Evolutionary conservation across 768 basidiomycete genomes (phyloP).

Genomic region (Boletus pseudo-olivaceus): DNA sequence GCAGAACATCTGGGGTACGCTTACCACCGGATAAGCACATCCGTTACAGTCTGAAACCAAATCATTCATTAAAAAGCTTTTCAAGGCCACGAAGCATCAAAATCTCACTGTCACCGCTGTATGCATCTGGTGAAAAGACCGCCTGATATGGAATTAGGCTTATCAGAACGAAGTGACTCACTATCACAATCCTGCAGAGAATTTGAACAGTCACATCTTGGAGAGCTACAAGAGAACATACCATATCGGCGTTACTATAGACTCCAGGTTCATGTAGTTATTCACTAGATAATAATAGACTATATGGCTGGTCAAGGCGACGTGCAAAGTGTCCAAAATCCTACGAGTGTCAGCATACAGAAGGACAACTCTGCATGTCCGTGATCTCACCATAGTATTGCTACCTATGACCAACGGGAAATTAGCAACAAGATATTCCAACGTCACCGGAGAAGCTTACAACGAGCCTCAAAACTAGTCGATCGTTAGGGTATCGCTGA

Average conservation of each 20-base stretch:
- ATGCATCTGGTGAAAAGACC: slow-evolving; percentile 40
- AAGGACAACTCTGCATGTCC: neutral
- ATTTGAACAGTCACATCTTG: neutral
- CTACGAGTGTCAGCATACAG: slow-evolving; percentile 1
- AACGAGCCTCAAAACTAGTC: slow-evolving; percentile 32
- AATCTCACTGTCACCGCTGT: slow-evolving; percentile 49
- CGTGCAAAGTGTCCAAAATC: slow-evolving; percentile 55
- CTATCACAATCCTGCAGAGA: slow-evolving; percentile 46
- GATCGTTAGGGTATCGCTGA: slow-evolving; percentile 35
- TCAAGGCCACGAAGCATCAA: neutral
- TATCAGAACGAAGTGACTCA: slow-evolving; percentile 26
- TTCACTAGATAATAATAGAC: slow-evolving; percentile 56
- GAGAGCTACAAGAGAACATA: neutral
- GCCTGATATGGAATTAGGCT: neutral
- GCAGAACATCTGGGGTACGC: neutral
- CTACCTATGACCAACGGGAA: slow-evolving; percentile 33
- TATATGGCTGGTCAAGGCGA: slow-evolving; percentile 49
- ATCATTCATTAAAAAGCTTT: neutral
- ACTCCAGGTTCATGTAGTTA: slow-evolving; percentile 48
- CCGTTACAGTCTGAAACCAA: slow-evolving; percentile 39
- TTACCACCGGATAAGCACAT: slow-evolving; percentile 47
- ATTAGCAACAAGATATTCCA: slow-evolving; percentile 25
- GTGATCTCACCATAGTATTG: slow-evolving; percentile 12
- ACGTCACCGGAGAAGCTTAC: slow-evolving; percentile 26
- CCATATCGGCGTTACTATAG: slow-evolving; percentile 48